These are phyloP conservation scores for Cystofilobasidium macerans DNA, from an alignment of 768 basidiomycete species.

Conservation along the genomic window DNA sequence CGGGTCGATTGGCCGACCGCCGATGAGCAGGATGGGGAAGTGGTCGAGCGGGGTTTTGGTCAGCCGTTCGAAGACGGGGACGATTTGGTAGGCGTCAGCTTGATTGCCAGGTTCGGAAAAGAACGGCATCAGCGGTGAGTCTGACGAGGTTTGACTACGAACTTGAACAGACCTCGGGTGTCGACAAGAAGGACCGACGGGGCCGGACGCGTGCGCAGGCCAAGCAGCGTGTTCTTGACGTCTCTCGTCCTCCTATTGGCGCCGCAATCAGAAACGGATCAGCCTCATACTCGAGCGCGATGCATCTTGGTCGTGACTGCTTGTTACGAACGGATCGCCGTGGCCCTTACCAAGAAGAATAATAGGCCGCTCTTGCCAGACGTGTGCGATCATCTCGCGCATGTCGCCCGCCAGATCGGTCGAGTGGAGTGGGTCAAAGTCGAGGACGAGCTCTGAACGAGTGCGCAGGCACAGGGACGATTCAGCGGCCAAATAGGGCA, in stretches of 20 bases:
- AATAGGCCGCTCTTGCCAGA: conserved; percentile 5
- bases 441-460: conserved; percentile 10
- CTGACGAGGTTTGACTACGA: background rate
- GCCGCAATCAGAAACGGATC: background rate
- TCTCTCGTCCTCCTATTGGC: background rate
- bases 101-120: background rate
- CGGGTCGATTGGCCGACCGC: background rate
- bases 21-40: conserved; percentile 13
- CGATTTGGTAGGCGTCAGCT: conserved; percentile 12
- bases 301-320: background rate
- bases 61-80: conserved; percentile 8
- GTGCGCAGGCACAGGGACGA: background rate
- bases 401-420: background rate
- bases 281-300: background rate
- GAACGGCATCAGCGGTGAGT: background rate
- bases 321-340: background rate
- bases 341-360: conserved; percentile 11
- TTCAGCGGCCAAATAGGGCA: background rate
- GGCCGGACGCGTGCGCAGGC: background rate
- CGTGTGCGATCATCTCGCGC: conserved; percentile 4
- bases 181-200: conserved; percentile 7
- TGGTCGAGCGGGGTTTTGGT: background rate
- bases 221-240: background rate
- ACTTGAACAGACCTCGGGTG: background rate
- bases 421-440: conserved; percentile 12